Evolutionary conservation across 2,329 filamentous ascomycete genomes (phyloP).

Genomic region (Fusarium sterilihyphosum): DNA sequence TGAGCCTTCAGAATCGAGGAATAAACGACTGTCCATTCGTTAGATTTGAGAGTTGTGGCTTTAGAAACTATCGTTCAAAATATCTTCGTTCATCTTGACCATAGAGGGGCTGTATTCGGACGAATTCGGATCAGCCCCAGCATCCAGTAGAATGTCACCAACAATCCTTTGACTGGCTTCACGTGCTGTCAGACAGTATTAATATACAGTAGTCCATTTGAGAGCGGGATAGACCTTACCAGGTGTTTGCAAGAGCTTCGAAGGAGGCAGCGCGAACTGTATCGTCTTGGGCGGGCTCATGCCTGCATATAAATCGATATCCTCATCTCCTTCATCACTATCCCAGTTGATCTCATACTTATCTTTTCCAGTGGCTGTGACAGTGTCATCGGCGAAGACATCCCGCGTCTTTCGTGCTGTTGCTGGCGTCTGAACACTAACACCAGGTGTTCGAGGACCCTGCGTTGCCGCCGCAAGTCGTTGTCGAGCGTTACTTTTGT

Average conservation of each 20-base stretch:
- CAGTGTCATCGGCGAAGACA: conserved; percentile 52
- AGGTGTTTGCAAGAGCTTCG: conserved; percentile 81
- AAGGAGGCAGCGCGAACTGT: conserved; percentile 82
- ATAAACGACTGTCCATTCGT: background rate
- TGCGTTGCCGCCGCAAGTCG: conserved; percentile 54
- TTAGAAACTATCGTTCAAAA: conserved; percentile 71
- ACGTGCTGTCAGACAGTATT: conserved; percentile 61
- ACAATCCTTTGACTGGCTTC: conserved; percentile 86
- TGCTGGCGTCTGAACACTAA: conserved; percentile 83
- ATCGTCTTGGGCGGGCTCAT: conserved; percentile 95
- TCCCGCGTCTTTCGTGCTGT: conserved; percentile 61
- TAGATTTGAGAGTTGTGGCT: background rate
- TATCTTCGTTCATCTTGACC: conserved; percentile 71
- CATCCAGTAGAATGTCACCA: conserved; percentile 80
- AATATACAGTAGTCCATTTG: background rate
- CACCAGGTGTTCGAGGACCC: conserved; percentile 77
- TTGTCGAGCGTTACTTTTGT: conserved; percentile 58
- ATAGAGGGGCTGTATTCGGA: conserved; percentile 71
- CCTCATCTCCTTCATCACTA: conserved; percentile 75
- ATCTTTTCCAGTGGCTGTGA: conserved; percentile 42
- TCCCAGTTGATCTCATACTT: conserved; percentile 76
- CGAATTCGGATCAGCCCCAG: conserved; percentile 69
- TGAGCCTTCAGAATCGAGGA: background rate
- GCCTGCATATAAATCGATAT: conserved; percentile 70
- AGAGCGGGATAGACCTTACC: conserved; percentile 57